These are phyloP conservation scores for Suillus plorans DNA, from an alignment of 768 basidiomycete genomes.

Conservation along the genomic window DNA sequence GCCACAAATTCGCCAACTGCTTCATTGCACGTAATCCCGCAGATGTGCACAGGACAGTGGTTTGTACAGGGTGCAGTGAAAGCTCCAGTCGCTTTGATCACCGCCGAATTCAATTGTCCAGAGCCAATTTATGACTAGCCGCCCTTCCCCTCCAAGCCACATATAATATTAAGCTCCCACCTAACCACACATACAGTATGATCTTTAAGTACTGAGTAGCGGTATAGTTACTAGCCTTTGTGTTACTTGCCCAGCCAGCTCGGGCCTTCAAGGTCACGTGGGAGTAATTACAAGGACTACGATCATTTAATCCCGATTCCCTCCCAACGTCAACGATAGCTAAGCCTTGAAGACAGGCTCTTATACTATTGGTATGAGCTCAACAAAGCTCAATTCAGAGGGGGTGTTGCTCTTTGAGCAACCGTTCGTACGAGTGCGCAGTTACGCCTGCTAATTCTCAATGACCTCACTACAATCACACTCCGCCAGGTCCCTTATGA, in stretches of 20 bases:
- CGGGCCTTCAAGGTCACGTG: conserved; percentile 23
- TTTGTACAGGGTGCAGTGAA: neutral
- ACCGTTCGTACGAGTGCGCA: conserved; percentile 69
- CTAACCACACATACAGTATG: neutral
- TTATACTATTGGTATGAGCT: conserved; percentile 28
- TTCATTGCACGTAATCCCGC: neutral
- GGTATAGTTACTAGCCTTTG: neutral
- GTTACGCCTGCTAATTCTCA: conserved; percentile 6
- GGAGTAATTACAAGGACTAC: conserved; percentile 2
- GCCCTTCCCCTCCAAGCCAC: neutral
- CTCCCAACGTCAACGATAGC: neutral
- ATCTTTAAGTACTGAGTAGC: neutral
- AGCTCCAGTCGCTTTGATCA: neutral
- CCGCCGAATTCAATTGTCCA: neutral
- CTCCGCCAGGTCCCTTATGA: conserved; percentile 78
- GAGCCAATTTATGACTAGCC: neutral
- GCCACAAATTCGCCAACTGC: neutral
- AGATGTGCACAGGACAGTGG: neutral
- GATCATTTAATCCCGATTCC: conserved; percentile 5
- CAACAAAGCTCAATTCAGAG: conserved; percentile 62
- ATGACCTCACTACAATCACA: conserved; percentile 13
- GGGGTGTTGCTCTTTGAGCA: conserved; percentile 83
- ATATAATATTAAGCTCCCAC: neutral
- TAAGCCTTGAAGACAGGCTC: conserved; percentile 1
- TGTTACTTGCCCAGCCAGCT: neutral